Evolutionary conservation across 1,284 basidiomycete genomes (phyloP), one percentile per base, ranked within the genome.

Genomic region (Mycosarcoma maydis): DNA sequence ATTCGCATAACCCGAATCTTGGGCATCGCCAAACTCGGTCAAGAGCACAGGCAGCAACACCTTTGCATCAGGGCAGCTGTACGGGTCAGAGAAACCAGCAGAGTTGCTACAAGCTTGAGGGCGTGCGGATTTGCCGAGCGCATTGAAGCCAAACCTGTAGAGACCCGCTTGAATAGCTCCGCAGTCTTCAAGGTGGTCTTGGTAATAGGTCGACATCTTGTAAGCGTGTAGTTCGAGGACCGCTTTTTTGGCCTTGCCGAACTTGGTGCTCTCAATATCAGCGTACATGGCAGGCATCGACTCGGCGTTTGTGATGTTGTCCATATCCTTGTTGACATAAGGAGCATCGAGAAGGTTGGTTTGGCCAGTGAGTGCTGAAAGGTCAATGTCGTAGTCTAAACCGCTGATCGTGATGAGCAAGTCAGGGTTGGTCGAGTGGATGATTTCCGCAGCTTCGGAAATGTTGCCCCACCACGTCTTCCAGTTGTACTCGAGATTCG

Each of bases 381-480:
- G 59, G 32, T 70, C 67, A 20, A 65, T 55, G 51, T 70, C 67
- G 38, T 70, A 70, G 51, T 70, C 55, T 24, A 70, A 8, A 3
- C 67, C 67, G 41, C 57, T 58, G 40, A 64, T 42, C 23, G 67
- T 70, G 56, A 70, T 70, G n/a, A 70, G 39, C 14, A 70, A 52
- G n/a, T 70, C 60, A 3, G 51, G 37, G 29, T 70, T 70, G 36
- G 60, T 59, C 3, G 46, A 39, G 33, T 70, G 60, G 42, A 70
- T 64, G 55, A 53, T 53, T 34, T 70, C 67, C 16, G 67, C 67
- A 19, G 60, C 67, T 9, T 42, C 47, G 9, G 51, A 49, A 9
- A 70, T 53, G 40, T 70, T 64, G 43, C 55, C 55, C 52, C 55
- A 64, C 60, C 59, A 65, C 11, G 59, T 64, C 40, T 52, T 29